These are phyloP conservation scores for Parathielavia appendiculata DNA, from an alignment of 495 filamentous ascomycete species.

Conservation along the genomic window DNA sequence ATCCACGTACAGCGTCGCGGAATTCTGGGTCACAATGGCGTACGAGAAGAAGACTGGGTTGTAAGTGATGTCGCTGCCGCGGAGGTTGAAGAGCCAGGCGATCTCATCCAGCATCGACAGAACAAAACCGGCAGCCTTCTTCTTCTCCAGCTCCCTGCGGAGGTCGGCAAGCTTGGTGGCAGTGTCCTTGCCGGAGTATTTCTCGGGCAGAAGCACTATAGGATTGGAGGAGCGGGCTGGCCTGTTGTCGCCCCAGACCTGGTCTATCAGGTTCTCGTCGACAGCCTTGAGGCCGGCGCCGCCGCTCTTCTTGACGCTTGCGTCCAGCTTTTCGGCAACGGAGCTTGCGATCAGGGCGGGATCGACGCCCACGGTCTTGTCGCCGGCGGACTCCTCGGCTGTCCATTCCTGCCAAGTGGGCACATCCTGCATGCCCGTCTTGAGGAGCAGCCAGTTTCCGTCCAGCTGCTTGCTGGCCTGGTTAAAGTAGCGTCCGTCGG, in stretches of 20 bases:
- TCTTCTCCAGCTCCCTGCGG: slow-evolving; percentile 86
- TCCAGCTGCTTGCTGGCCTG: slow-evolving; percentile 92
- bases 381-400: slow-evolving; percentile 73
- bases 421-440: slow-evolving; percentile 87
- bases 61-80: slow-evolving; percentile 95
- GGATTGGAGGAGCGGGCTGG: slow-evolving; percentile 72
- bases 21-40: slow-evolving; percentile 75
- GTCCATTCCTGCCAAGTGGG: slow-evolving; percentile 99
- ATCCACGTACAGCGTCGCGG: slow-evolving; percentile 81
- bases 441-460: slow-evolving; percentile 84
- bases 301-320: slow-evolving; percentile 82
- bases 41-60: slow-evolving; percentile 99
- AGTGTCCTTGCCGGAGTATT: slow-evolving; percentile 79
- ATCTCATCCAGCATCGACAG: slow-evolving; percentile 96
- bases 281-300: slow-evolving; percentile 69
- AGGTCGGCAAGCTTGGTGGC: slow-evolving; percentile 81
- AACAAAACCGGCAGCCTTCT: slow-evolving; percentile 81
- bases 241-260: slow-evolving; percentile 72
- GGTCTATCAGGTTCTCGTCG: slow-evolving; percentile 76
- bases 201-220: slow-evolving; percentile 60
- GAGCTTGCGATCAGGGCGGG: slow-evolving; percentile 79
- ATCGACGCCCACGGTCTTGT: slow-evolving; percentile 87
- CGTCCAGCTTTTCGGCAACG: slow-evolving; percentile 79
- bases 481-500: slow-evolving; percentile 98
- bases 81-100: slow-evolving; percentile 95